These are phyloP conservation scores for Ophiocordyceps camponoti-saundersi DNA, from an alignment of 2,329 filamentous ascomycete genomes.

Conservation along the genomic window DNA sequence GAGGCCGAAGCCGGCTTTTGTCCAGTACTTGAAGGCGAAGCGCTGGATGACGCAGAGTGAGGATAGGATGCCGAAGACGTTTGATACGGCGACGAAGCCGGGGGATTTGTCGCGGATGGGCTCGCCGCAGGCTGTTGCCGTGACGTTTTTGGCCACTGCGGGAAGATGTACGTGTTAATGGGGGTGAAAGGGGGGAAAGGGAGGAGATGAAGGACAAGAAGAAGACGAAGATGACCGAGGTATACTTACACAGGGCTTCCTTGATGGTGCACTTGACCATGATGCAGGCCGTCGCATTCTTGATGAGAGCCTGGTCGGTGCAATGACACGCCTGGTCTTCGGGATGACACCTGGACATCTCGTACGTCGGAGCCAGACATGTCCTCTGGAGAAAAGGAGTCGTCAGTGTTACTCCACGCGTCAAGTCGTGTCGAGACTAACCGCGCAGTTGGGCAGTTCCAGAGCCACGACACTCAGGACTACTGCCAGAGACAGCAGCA, in stretches of 20 bases:
- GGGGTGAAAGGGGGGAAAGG: too few relatives aligned
- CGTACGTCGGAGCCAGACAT: background rate
- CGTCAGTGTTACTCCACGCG: background rate
- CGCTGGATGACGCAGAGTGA: slow-evolving; percentile 24
- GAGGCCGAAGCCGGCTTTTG: slow-evolving; percentile 16
- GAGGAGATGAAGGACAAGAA: too few relatives aligned
- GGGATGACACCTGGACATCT: background rate
- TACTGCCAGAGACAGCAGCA: background rate
- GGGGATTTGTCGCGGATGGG: slow-evolving; percentile 13
- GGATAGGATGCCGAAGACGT: slow-evolving; percentile 16
- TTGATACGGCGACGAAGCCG: slow-evolving; percentile 15
- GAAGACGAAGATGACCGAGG: background rate
- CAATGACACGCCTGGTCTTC: slow-evolving; percentile 15
- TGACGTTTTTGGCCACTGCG: slow-evolving; percentile 11
- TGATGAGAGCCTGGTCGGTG: slow-evolving; percentile 9
- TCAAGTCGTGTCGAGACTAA: background rate
- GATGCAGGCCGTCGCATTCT: slow-evolving; percentile 12
- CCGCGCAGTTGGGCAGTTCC: background rate
- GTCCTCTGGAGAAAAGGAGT: background rate
- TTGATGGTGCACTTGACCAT: slow-evolving; percentile 11
- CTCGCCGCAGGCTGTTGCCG: slow-evolving; percentile 5
- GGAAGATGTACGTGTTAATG: background rate
- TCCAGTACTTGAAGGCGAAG: slow-evolving; percentile 16
- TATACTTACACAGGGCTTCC: slow-evolving; percentile 13
- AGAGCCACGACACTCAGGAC: background rate